Evolutionary conservation across 2,329 filamentous ascomycete genomes (phyloP).

Genomic region (Neoscytalidium dimidiatum): DNA sequence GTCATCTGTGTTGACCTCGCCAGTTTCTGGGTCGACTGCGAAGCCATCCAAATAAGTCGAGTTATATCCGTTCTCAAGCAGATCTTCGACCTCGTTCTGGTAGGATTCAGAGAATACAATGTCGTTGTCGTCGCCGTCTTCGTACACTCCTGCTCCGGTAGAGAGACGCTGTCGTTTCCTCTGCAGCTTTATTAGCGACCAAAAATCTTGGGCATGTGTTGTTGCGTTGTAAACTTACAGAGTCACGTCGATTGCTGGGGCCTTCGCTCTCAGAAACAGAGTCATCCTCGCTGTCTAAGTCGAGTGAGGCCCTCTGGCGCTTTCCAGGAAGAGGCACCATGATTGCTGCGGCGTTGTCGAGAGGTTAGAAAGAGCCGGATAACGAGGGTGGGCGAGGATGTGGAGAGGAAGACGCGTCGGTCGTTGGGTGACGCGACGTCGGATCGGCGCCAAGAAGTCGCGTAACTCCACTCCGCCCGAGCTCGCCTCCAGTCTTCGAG

Average conservation of each 20-base stretch:
- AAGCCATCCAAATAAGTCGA: not conserved
- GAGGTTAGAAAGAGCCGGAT: not conserved
- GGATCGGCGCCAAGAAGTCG: slow-evolving; percentile 12
- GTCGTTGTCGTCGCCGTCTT: not conserved
- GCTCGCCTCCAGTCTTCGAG: not conserved
- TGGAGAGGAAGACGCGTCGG: slow-evolving; percentile 15
- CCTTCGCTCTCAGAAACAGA: not conserved
- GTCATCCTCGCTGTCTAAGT: not conserved
- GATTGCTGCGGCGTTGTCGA: not conserved
- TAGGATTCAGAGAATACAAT: not conserved
- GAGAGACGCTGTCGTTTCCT: slow-evolving; percentile 14
- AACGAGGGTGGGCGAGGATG: not conserved
- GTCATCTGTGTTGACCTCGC: not conserved
- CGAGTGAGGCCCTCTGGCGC: slow-evolving; percentile 1
- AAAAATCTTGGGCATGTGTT: not conserved
- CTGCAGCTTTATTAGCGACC: not conserved
- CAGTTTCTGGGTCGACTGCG: not conserved
- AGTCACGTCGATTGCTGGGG: slow-evolving; percentile 4
- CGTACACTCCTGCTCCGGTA: not conserved
- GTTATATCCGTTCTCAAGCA: not conserved
- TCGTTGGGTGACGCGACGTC: not conserved
- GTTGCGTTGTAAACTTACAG: not conserved
- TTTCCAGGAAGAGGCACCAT: slow-evolving; percentile 15
- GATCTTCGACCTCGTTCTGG: not conserved
- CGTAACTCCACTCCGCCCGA: not conserved